These are phyloP conservation scores for Klebsormidium nitens DNA, from an alignment of 139 green algal genomes.

Conservation along the genomic window DNA sequence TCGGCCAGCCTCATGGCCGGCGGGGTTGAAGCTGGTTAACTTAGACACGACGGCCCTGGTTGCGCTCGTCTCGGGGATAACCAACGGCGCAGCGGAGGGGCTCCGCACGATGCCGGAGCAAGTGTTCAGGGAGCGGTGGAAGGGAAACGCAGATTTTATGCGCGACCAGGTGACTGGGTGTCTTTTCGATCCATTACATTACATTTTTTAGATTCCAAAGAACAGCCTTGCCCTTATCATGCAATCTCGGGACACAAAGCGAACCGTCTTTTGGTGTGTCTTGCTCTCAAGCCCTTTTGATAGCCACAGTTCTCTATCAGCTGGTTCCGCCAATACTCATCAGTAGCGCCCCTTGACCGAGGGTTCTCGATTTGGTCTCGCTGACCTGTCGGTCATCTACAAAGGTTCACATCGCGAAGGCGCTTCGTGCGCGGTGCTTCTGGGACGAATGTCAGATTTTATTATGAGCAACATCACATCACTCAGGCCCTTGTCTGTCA, in stretches of 20 bases:
- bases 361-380: no score
- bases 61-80: conserved; percentile 1
- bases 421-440: no score
- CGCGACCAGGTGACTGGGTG: neutral
- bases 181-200: neutral
- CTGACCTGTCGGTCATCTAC: no score
- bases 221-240: neutral
- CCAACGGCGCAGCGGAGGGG: neutral
- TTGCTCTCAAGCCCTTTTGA: neutral
- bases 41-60: conserved; percentile 9
- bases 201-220: neutral
- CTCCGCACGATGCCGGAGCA: neutral
- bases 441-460: no score
- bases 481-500: no score
- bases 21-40: neutral
- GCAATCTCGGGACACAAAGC: no score
- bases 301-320: neutral
- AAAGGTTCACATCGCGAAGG: no score
- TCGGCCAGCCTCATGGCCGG: neutral
- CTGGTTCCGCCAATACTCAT: no score
- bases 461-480: no score
- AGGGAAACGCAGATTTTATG: neutral
- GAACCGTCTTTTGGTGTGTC: neutral
- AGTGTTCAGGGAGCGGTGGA: neutral
- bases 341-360: no score